Evolutionary conservation across 208 protist genomes (phyloP), one percentile per base, ranked within the genome.

Genomic region (Crithidia sp.): DNA sequence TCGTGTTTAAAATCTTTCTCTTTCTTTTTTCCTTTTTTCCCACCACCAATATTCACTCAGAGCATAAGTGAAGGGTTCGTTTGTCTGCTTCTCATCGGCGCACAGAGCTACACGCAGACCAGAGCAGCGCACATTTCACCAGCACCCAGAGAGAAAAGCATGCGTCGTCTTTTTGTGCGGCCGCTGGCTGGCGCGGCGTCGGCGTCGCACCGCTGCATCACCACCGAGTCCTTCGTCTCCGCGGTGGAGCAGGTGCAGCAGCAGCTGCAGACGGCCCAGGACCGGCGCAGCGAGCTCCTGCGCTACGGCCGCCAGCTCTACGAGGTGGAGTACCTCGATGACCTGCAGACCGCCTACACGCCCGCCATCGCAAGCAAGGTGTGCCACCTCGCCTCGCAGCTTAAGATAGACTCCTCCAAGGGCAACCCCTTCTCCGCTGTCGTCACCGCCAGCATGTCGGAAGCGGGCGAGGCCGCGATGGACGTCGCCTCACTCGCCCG

Each of bases 321-420:
- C 73, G 93, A 95, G 71, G 77, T 81, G 4, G 93, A 97, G 64
- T 69, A 75, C 47, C 80, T 97, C 2, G 89, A 94, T n/a, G 90
- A 94, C 73, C 43, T 91, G 16, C 40, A 52, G 5, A 77, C 58
- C 3, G 82, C 82, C 14, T 92, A 84, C 77, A 93, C 67, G 5
- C 83, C 90, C 37, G 77, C 76, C 7, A 58, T 87, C 13, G 89
- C 89, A 10, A 84, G 79, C 9, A 84, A 79, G 53, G 69, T 97
- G 36, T 92, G 85, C 63, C 86, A 93, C 47, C 77, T 85, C 16
- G 93, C 93, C 8, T 82, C 93, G 13, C 85, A 90, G 70, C 73
- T 95, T 41, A 88, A 89, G 19, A 89, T 97, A 19, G 84, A 86
- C 28, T 72, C 90, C 7, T 77, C 79, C 0, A 92, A 91, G 50